Evolutionary conservation across 2,329 filamentous ascomycete genomes (phyloP).

Genomic region (Venturia effusa): DNA sequence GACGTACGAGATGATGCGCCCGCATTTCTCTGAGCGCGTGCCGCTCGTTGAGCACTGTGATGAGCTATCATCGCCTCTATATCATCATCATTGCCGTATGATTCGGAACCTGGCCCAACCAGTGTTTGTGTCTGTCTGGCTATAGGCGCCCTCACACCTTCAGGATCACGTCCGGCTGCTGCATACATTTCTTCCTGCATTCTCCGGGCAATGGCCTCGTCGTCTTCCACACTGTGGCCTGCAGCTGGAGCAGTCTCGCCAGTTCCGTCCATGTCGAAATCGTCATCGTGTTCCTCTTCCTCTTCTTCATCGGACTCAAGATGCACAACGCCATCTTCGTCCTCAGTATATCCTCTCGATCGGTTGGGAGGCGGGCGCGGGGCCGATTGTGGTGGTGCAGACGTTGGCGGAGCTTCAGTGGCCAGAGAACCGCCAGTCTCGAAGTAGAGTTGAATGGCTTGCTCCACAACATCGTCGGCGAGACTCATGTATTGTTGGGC

Average conservation of each 20-base stretch:
- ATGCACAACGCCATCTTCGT: slow-evolving; percentile 53
- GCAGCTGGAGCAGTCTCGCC: neutral
- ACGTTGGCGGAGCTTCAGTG: slow-evolving; percentile 21
- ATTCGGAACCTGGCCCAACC: slow-evolving; percentile 55
- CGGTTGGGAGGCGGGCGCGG: slow-evolving; percentile 22
- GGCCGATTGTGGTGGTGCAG: slow-evolving; percentile 17
- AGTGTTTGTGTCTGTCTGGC: slow-evolving; percentile 85
- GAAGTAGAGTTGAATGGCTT: slow-evolving; percentile 83
- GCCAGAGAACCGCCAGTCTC: slow-evolving; percentile 51
- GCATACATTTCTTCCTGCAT: slow-evolving; percentile 87
- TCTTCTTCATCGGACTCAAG: slow-evolving; percentile 68
- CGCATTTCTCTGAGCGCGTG: slow-evolving; percentile 13
- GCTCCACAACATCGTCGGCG: slow-evolving; percentile 71
- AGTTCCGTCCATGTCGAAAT: slow-evolving; percentile 24
- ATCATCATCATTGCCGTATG: slow-evolving; percentile 36
- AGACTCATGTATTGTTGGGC: slow-evolving; percentile 77
- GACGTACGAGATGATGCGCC: neutral
- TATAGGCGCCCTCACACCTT: slow-evolving; percentile 78
- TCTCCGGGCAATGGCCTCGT: slow-evolving; percentile 83
- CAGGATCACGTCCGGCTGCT: slow-evolving; percentile 28
- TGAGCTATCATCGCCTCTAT: slow-evolving; percentile 53
- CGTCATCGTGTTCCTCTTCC: slow-evolving; percentile 37
- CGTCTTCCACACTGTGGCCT: slow-evolving; percentile 50
- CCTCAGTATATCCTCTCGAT: slow-evolving; percentile 32
- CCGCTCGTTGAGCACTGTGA: slow-evolving; percentile 44